Percentiles rank a stretch among this genome's conserved stretches.
These are phyloP conservation scores for Beauveria sp. DNA, from an alignment of 2,329 filamentous ascomycete genomes.

Conservation along the genomic window DNA sequence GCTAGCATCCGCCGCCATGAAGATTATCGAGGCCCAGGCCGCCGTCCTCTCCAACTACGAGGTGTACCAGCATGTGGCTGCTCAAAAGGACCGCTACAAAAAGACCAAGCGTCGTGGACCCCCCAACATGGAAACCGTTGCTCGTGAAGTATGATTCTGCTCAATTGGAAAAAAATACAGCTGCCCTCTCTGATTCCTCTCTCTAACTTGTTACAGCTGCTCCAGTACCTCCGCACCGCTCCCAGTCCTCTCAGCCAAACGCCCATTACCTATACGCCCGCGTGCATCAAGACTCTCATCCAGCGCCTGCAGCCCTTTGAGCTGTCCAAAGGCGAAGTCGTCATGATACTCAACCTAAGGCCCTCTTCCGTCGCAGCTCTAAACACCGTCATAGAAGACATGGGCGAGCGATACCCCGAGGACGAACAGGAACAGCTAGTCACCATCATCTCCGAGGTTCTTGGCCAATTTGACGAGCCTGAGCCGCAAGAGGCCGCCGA, in stretches of 20 bases:
- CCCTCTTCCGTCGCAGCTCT: constrained; percentile 50
- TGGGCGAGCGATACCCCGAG: constrained; percentile 50
- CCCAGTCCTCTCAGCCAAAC: constrained; percentile 50
- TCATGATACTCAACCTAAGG: constrained; percentile 61
- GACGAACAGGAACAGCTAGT: constrained; percentile 54
- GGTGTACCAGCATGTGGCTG: constrained; percentile 57
- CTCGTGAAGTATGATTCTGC: constrained; percentile 49
- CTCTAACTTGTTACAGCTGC: constrained; percentile 34
- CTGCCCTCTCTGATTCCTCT: not conserved
- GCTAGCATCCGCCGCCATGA: constrained; percentile 36
- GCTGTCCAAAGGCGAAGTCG: constrained; percentile 58
- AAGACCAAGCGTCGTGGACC: constrained; percentile 43
- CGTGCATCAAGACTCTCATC: constrained; percentile 45
- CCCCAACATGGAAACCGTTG: constrained; percentile 51
- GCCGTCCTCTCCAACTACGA: constrained; percentile 66
- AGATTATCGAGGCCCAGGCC: constrained; percentile 64
- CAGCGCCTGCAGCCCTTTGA: constrained; percentile 47
- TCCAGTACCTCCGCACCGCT: constrained; percentile 49
- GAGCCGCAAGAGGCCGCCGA: constrained; percentile 25
- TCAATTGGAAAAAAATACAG: not conserved
- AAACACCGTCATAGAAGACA: constrained; percentile 58
- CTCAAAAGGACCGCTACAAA: constrained; percentile 47
- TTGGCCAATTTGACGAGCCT: constrained; percentile 41
- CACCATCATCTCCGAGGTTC: constrained; percentile 45
- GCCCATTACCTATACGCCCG: constrained; percentile 44